Evolutionary conservation across 1,284 basidiomycete species (phyloP), one percentile per base, ranked within the genome.

Genomic region (Austroboletus novae-zelandiae): DNA sequence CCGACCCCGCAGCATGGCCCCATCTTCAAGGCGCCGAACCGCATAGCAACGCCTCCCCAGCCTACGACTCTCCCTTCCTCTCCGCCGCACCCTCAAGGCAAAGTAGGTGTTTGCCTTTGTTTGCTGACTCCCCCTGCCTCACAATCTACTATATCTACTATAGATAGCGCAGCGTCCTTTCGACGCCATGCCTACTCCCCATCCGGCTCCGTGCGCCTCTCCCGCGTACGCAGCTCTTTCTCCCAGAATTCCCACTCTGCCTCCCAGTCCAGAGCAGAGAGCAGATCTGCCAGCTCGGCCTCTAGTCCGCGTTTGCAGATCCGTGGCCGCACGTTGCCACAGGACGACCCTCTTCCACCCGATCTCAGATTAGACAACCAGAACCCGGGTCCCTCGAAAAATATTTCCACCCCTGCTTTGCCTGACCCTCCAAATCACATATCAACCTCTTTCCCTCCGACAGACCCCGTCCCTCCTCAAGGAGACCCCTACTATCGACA

Each of bases 1-100:
- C 63, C 29, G 76, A 80, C 58, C 47, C 47, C 13, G 20, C 3
- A 14, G 31, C 50, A 18, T 64, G 60, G 60, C 63, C 60, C 25
- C 59, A 55, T 31, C 55, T 63, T 47, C 13, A 56, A 5, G 29
- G 40, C 31, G 37, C 58, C 3, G 60, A 55, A 30, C 42, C 49
- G 11, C 55, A 62, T 0, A 71, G 74, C 42, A 74, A 73, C 39
- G 70, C 62, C 45, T 79, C 82, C 77, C 41, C 75, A 74, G 54
- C 74, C 75, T 40, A 74, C 74, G 25, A 74, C 73, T 60, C 56
- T 60, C 55, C 53, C 20, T 42, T 53, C 48, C 42, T 59, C 45
- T 18, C 51, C 52, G 60, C 67, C 49, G 30, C 53, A n/a, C 56
- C 69, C 18, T 66, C 73, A 29, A 72, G 70, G 60, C 81, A 80